phyloP scores from a whole-genome alignment of 1,284 basidiomycete genomes.

The Sanghuangporus sanghuang region DNA sequence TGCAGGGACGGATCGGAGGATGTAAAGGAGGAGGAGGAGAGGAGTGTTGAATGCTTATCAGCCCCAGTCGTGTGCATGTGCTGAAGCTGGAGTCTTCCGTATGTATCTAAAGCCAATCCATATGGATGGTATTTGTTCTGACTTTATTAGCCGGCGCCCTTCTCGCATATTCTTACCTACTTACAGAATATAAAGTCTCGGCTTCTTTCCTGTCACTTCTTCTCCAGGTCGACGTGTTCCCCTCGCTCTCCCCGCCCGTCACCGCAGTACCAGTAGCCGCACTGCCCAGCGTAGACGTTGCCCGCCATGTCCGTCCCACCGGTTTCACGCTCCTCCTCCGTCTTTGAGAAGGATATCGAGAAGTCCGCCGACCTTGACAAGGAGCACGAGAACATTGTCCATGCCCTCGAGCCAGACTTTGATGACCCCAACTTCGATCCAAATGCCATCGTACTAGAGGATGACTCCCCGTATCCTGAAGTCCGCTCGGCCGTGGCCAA shows the following conservation, averaged over 20 bases:
- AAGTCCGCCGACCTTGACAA: background rate
- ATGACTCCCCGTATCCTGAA: conserved; percentile 43
- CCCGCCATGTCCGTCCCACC: conserved; percentile 8
- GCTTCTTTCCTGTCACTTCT: background rate
- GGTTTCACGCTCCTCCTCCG: conserved; percentile 6
- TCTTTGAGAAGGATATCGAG: conserved; percentile 16
- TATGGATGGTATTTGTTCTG: background rate
- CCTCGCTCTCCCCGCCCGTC: background rate
- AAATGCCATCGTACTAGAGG: conserved; percentile 31
- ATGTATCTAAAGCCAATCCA: background rate
- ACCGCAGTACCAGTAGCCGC: background rate
- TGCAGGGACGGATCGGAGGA: background rate
- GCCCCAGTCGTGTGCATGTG: background rate
- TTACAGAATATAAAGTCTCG: background rate
- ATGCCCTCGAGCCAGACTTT: conserved; percentile 17
- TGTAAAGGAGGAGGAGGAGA: background rate
- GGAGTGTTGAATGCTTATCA: background rate
- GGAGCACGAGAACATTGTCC: background rate
- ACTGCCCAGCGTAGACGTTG: background rate
- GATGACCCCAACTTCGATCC: conserved; percentile 28
- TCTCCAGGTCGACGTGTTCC: background rate
- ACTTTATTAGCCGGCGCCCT: background rate
- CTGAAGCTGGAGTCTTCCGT: background rate
- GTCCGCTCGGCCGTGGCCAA: conserved; percentile 34
- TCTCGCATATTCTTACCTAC: background rate